These are phyloP conservation scores for Centrapalus pauciflorus DNA, from an alignment of 129 eudicot genomes.

Conservation along the genomic window DNA sequence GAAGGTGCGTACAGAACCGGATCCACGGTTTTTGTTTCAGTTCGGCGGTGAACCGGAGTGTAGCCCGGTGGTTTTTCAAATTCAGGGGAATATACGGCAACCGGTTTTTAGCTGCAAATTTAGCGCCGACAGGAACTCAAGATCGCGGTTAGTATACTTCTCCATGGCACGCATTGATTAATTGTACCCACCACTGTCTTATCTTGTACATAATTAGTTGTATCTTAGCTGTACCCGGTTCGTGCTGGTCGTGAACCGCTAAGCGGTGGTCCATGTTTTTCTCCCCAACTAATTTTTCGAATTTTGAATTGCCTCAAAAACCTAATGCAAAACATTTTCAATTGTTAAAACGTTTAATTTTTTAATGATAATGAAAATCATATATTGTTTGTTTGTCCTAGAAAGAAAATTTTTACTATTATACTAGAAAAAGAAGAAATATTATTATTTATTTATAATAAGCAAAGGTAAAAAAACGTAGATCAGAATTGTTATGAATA, in stretches of 20 bases:
- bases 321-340: background rate
- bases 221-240: constrained; percentile 17
- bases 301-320: background rate
- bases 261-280: constrained; percentile 15
- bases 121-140: constrained; percentile 71
- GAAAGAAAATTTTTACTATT: too few relatives aligned
- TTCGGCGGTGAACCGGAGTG: constrained; percentile 96
- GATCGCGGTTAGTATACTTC: constrained; percentile 65
- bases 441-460: too few relatives aligned
- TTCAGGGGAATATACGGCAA: constrained; percentile 86
- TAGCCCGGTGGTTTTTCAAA: constrained; percentile 88
- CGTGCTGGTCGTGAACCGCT: background rate
- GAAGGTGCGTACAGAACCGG: constrained; percentile 76
- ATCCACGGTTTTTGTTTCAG: constrained; percentile 89
- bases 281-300: background rate
- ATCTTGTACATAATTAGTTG: constrained; percentile 14
- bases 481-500: too few relatives aligned
- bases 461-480: too few relatives aligned
- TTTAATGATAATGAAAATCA: too few relatives aligned
- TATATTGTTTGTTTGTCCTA: too few relatives aligned
- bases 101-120: constrained; percentile 98
- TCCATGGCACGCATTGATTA: background rate
- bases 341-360: too few relatives aligned
- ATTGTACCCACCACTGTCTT: background rate
- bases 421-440: too few relatives aligned